Conservation (phyloP, 805 yeast genomes). For the Soucietia sequanensis region DNA sequence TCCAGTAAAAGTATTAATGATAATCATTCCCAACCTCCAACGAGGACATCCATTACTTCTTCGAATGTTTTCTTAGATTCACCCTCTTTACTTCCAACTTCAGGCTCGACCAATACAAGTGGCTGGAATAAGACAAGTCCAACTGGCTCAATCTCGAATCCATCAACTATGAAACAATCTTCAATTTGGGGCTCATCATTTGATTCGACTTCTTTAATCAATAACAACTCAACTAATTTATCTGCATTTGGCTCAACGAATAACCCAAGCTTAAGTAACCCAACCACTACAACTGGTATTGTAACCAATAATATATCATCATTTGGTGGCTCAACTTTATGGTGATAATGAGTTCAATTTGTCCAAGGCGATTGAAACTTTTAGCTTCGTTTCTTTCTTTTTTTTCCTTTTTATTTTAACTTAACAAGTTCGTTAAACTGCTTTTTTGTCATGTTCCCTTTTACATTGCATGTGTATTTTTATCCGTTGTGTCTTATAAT, state of each 20-base stretch:
- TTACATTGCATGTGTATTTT: no score
- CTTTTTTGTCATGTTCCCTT: no score
- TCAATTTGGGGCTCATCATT: conserved; percentile 26
- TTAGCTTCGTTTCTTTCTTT: conserved; percentile 3
- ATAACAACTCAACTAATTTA: no score
- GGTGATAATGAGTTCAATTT: no score
- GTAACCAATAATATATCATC: conserved; percentile 4
- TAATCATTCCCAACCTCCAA: no score
- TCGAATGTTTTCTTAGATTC: conserved; percentile 14
- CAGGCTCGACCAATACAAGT: conserved; percentile 5
- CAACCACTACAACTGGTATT: conserved; percentile 7
- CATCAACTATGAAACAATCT: conserved; percentile 3
- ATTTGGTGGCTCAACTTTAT: conserved; percentile 2
- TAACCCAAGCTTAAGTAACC: conserved; percentile 12
- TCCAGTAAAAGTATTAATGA: no score
- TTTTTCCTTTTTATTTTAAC: no score
- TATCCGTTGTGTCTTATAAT: no score
- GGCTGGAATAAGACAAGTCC: conserved; percentile 7
- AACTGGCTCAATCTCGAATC: conserved; percentile 3
- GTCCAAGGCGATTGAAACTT: conserved; percentile 11
- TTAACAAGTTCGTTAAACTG: no score
- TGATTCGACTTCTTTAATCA: conserved; percentile 8
- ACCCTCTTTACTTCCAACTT: conserved; percentile 12
- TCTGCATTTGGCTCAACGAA: conserved; percentile 6
- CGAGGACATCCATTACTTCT: conserved; percentile 2